Evolutionary conservation across 2,329 filamentous ascomycete genomes (phyloP), one percentile per base, ranked within the genome.

Genomic region (Pseudogymnoascus sp.): DNA sequence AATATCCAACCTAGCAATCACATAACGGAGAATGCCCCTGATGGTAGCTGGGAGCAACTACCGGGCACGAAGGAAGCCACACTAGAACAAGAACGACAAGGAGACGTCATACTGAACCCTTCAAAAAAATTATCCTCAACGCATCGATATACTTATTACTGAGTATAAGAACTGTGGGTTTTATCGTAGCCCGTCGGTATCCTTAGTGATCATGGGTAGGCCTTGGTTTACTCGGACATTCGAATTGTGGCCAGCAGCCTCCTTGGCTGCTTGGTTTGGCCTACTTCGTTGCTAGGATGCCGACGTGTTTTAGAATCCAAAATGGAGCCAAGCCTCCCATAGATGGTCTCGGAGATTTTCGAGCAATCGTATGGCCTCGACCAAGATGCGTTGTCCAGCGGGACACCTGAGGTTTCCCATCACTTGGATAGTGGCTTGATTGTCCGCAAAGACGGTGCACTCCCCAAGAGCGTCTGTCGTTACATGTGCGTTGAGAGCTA

Each of bases 381-480:
- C 59, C 59, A 71, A 65, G 63, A 70, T 70, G 58, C 73, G 73
- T 62, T 72, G 65, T 41, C 71, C 67, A 0, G 69, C 73, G 31
- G 68, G 68, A 11, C 31, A 33, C 11, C 10, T 4, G 31, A 33
- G 71, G 52, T 70, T 69, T 33, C 16, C 49, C 12, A 71, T 66
- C n/a, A 69, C 71, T 63, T 68, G 65, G 26, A 73, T 72, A 29
- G 70, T 69, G 7, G 70, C 71, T 49, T 74, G 66, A 62, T 73
- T 74, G 60, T 72, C 67, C 16, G 70, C 72, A 61, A 72, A 73
- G 63, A 72, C 69, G 62, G 63, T 64, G 63, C 63, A 69, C 58
- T 63, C 67, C 58, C 67, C 65, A 43, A 66, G 61, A 29, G 38
- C 49, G 14, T 10, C 21, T 8, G 43, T 64, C 33, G 37, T 59